These are phyloP conservation scores for Paspalum notatum DNA, from an alignment of 176 grass and related monocot genomes.

Conservation along the genomic window DNA sequence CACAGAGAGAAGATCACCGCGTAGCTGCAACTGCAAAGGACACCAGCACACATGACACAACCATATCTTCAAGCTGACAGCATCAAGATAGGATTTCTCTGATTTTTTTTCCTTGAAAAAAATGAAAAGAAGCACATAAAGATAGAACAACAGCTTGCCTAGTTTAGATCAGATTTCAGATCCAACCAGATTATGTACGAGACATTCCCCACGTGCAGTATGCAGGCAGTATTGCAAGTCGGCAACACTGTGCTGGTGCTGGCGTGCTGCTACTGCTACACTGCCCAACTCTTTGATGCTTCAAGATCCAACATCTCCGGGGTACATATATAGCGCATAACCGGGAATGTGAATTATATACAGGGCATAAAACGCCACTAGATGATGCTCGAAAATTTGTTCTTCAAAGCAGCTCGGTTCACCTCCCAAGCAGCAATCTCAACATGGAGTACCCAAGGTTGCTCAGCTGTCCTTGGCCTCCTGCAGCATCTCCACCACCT, in stretches of 20 bases:
- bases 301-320: constrained; percentile 12
- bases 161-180: not conserved
- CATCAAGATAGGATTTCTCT: not conserved
- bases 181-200: constrained; percentile 21
- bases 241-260: not conserved
- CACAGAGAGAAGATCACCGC: not conserved
- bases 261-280: not conserved
- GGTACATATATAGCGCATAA: constrained; percentile 5
- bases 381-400: not conserved
- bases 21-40: not conserved
- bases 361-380: constrained; percentile 12
- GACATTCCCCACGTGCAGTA: constrained; percentile 38
- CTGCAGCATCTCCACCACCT: constrained; percentile 84
- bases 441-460: not conserved
- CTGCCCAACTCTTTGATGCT: not conserved
- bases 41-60: constrained; percentile 9
- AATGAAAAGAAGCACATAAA: not conserved
- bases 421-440: not conserved
- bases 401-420: not conserved
- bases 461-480: constrained; percentile 66
- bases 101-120: not conserved
- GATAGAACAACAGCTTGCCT: not conserved
- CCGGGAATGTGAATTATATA: constrained; percentile 25
- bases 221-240: constrained; percentile 20
- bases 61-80: constrained; percentile 3